Base-by-base conservation (phyloP, 202 grass and related monocot genomes). In the Elaeis oleifera region DNA sequence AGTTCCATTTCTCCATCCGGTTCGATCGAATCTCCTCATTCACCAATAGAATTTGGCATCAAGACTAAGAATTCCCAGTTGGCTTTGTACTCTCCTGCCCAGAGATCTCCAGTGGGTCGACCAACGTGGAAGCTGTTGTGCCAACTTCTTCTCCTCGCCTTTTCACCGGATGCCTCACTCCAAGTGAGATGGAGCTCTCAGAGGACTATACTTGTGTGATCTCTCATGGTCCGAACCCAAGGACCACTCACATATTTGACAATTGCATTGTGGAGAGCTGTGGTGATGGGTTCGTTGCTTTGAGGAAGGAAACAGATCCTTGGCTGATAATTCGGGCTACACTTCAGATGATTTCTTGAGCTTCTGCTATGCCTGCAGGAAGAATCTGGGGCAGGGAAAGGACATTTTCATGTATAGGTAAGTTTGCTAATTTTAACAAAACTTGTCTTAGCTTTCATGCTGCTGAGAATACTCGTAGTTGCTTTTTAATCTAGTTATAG, bases 121-220 rank as follows among this genome's bases (percentile, higher is more conserved):
- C 36, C 9, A 44, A 44, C 36, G 3, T 44, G 36, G 36, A 44
- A 13, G 36, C 25, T 19, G 4, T 6, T 14, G 29, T 29, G 22
- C 24, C 4, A 8, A 19, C 3, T 54, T 53, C 64, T 54, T 32
- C 68, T 29, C 68, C 55, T 20, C 0, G 17, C 23, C 14, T 60
- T 5, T 50, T 60, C 17, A 17, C 23, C 7, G 44, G 48, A 25
- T 16, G 48, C 31, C 7, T 71, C 17, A 8, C 68, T 5, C 44
- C 14, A 5, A 18, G 8, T 23, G 68, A 60, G 23, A 51, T 60
- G 26, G 68, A 71, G 24, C 68, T 71, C 22, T 71, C 56, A 17
- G 56, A 60, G 68, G 68, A 71, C 17, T 71, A 71, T 56, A 71
- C 68, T 19, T 51, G 68, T 29, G 68, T 71, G 56, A 71, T 71